Base-by-base conservation (phyloP, 1,139 yeast genomes). In the Blastobotrys ciferrii region DNA sequence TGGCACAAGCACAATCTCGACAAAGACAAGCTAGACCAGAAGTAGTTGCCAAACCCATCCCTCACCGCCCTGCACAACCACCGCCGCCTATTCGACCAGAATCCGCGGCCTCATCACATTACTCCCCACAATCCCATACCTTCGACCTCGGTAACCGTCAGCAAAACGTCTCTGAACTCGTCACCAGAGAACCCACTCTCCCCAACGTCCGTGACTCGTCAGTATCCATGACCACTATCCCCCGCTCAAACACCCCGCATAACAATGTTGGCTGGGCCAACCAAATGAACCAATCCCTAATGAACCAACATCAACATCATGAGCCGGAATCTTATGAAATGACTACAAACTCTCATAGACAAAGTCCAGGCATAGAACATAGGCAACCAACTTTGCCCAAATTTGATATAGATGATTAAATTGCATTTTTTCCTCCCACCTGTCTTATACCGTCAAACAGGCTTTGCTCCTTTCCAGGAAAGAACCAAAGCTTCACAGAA, bases 341-440 rank as follows among this genome's bases (percentile, higher is more conserved):
- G n/a, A n/a, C n/a, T n/a, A n/a, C n/a, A n/a, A n/a, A n/a, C n/a
- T n/a, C n/a, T n/a, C n/a, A n/a, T n/a, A n/a, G n/a, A n/a, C n/a
- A n/a, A n/a, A n/a, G n/a, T n/a, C n/a, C n/a, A n/a, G n/a, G n/a
- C 40, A 18, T 33, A 13, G 28, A 19, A 13, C 45, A 41, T 14
- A 20, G 42, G 25, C 48, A 48, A 36, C 56, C 55, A 2, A 50
- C 55, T 13, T 30, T 53, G 33, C 54, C 55, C 13, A 41, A 45
- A 5, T 42, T 47, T 20, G 43, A 45, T n/a, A 40, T 44, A 23
- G 45, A 42, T 35, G 49, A 44, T 30, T 45, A 48, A 19, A 36
- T 37, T 17, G 36, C 31, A 15, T 13, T n/a, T n/a, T n/a, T n/a
- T n/a, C n/a, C n/a, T n/a, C n/a, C n/a, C n/a, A n/a, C n/a, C n/a